Evolutionary conservation across 192 early-diverging fungal genomes (phyloP), one percentile per base, ranked within the genome.

Genomic region (Thoreauomyces humboldtii): DNA sequence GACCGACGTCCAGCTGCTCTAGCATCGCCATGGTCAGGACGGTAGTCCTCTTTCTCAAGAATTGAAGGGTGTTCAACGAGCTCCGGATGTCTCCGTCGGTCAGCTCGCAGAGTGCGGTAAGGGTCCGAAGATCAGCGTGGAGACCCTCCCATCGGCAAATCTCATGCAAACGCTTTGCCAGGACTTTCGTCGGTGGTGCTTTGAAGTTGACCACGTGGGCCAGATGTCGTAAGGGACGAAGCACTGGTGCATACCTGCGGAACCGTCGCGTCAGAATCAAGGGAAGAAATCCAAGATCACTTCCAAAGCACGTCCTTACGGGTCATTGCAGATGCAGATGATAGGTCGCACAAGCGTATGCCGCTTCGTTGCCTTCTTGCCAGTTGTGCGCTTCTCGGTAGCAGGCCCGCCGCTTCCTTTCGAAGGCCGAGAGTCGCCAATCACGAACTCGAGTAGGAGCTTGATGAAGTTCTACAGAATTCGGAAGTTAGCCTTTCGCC

Each of bases 261-360:
- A 14, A 25, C 43, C 0, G 41, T 21, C 2, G 46, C 25, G 14
- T 47, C 0, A 46, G 19, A 25, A 11, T 14, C 46, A 48, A 21
- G 41, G 36, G 55, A 46, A 41, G 41, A 1, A 31, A 1, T 34
- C 17, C 19, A 1, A 11, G 55, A 35, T 3, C 9, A 25, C 0
- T 14, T 17, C 28, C 14, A 6, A 59, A 9, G n/a, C 24, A 25
- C 7, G 12, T 1, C 35, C 63, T 14, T 65, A 90, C 86, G 80
- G 87, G 73, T 97, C 94, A 73, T 99, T 99, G 82, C 96, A 99
- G 59, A 99, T 96, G 71, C 95, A 99, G 35, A 99, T 97, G 50
- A 99, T 94, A 44, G 96, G 96, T 4, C 95, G 80, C 50, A 90
- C 73, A 21, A 95, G 77, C 5, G 61, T 44, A 19, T 63, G 52